These are phyloP conservation scores for Rutstroemia sp. DNA, from an alignment of 2,329 filamentous ascomycete genomes.

Conservation along the genomic window DNA sequence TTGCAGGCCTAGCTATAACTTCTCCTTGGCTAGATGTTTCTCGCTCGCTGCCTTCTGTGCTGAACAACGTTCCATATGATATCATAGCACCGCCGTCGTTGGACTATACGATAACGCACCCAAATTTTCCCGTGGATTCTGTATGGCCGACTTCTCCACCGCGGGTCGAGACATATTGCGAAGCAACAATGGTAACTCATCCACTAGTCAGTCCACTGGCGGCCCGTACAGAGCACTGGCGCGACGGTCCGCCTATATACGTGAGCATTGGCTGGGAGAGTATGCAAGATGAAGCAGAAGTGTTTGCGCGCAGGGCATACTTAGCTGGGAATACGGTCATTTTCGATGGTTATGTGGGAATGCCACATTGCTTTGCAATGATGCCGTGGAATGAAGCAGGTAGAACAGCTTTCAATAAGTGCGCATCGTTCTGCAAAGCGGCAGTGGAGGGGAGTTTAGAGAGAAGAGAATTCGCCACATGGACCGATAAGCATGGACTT, in stretches of 20 bases:
- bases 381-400: constrained; percentile 28
- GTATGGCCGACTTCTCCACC: constrained; percentile 52
- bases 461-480: neutral
- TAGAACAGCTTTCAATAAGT: constrained; percentile 3
- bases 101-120: constrained; percentile 24
- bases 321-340: constrained; percentile 52
- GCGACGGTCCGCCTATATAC: constrained; percentile 56
- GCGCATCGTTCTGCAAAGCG: neutral
- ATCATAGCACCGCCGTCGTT: constrained; percentile 51
- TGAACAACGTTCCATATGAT: constrained; percentile 48
- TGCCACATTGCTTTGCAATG: constrained; percentile 69
- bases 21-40: constrained; percentile 69
- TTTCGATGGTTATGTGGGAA: constrained; percentile 69
- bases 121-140: constrained; percentile 39
- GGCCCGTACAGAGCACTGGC: constrained; percentile 45
- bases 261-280: constrained; percentile 65
- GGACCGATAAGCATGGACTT: constrained; percentile 1
- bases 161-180: constrained; percentile 45
- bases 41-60: constrained; percentile 51
- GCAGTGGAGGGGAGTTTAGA: neutral
- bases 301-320: constrained; percentile 49
- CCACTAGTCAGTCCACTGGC: constrained; percentile 61
- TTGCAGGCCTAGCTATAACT: constrained; percentile 54
- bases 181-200: constrained; percentile 50
- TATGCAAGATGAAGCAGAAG: constrained; percentile 58